Base-by-base conservation (phyloP, 2,329 filamentous ascomycete species). In the Amauroascus verrucosus region DNA sequence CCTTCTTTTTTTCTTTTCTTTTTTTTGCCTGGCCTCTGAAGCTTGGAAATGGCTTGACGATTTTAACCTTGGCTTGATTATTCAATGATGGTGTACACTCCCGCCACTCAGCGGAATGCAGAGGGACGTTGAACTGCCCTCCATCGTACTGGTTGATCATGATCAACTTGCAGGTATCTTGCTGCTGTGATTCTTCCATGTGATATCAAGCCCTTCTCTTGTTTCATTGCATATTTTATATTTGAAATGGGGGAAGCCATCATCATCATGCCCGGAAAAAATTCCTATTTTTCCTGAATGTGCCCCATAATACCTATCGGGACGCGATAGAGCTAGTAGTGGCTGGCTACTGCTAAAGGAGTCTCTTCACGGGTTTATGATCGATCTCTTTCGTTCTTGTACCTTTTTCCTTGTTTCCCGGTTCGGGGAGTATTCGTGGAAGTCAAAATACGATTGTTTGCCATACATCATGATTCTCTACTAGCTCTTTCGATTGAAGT, bases 321-420 rank as follows among this genome's bases (percentile, higher is more conserved):
- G 33, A 44, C 46, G 51, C 28, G 38, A 38, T 16, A 38, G 35
- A 24, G 22, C 26, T 30, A 51, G 55, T 51, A 51, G 48, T 51
- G 45, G 55, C 55, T 54, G 55, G 55, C 55, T 54, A 30, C 53
- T 51, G 51, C 45, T 51, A 35, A 22, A 41, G 22, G 6, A 6
- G 9, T 26, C 35, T 18, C 35, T 16, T 26, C 18, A 24, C 20
- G 28, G 26, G 11, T 22, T 16, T 44, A 18, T 43, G 18, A 22
- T 52, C 32, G 16, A 45, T 52, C 41, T 22, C 28, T 14, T 44
- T 35, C 28, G 9, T 26, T 35, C n/a, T 3, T 11, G n/a, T n/a
- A n/a, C 32, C n/a, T 14, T 13, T 2, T 33, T 32, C 28, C 28
- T 32, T 22, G 16, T 33, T 51, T 32, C 32, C 48, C 18, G 48